Evolutionary conservation across 1,284 basidiomycete genomes (phyloP).

Genomic region (Heterobasidion annosum): DNA sequence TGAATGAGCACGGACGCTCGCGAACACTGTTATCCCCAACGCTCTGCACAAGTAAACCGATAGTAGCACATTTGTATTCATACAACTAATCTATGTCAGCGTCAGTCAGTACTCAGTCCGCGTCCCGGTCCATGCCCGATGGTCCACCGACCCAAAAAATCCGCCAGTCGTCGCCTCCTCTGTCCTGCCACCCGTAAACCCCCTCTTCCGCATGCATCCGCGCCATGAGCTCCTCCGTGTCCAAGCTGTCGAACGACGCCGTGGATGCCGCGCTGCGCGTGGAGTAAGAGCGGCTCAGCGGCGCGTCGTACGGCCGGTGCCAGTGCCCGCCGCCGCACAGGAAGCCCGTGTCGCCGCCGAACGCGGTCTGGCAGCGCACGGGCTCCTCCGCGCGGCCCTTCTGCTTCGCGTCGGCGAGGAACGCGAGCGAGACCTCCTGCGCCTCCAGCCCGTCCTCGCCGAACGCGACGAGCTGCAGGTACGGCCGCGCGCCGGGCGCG

Average conservation of each 20-base stretch:
- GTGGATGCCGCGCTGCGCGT: conserved; percentile 28
- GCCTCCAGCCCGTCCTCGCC: conserved; percentile 63
- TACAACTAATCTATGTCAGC: background rate
- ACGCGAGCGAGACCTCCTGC: conserved; percentile 45
- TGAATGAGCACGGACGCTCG: background rate
- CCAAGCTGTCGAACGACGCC: conserved; percentile 31
- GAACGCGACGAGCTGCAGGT: conserved; percentile 60
- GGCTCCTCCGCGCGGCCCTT: conserved; percentile 34
- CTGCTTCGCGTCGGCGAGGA: conserved; percentile 36
- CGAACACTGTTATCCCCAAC: background rate
- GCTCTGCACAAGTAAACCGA: background rate
- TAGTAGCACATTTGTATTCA: background rate
- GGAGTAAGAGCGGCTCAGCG: conserved; percentile 30
- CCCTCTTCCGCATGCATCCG: conserved; percentile 47
- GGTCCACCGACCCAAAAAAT: conserved; percentile 71
- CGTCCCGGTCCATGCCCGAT: background rate
- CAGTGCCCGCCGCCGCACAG: conserved; percentile 62
- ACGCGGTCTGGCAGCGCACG: conserved; percentile 45
- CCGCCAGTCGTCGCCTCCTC: conserved; percentile 62
- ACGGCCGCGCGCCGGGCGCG: conserved; percentile 25
- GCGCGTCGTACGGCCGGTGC: conserved; percentile 41
- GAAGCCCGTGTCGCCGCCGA: conserved; percentile 59
- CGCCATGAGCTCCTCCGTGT: conserved; percentile 37
- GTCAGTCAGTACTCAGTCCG: background rate
- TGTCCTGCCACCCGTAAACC: conserved; percentile 65